phyloP scores from a whole-genome alignment of 805 yeast genomes.

The Pichia occidentalis region DNA sequence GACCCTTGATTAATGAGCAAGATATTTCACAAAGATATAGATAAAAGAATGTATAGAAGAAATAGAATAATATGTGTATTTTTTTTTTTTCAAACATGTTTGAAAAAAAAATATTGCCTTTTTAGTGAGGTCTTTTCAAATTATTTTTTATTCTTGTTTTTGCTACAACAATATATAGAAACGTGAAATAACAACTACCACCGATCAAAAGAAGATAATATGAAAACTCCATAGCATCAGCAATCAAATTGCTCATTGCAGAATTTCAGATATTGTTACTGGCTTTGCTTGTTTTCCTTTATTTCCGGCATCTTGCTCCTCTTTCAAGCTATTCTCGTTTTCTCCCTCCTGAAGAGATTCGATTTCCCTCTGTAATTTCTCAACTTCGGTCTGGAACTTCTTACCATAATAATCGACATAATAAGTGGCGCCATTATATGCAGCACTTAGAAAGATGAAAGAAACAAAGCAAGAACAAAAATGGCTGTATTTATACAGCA shows the following conservation, averaged over 20 bases:
- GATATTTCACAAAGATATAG: not conserved
- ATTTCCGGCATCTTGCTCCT: not conserved
- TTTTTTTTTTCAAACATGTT: slow-evolving; percentile 4
- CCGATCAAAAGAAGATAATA: not conserved
- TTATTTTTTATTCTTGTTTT: no score
- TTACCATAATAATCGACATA: slow-evolving; percentile 89
- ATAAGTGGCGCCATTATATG: slow-evolving; percentile 92
- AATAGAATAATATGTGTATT: not conserved
- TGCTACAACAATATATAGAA: not conserved
- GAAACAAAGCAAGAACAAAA: slow-evolving; percentile 64
- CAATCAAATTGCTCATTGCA: no score
- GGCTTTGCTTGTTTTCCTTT: slow-evolving; percentile 1
- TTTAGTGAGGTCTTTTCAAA: no score
- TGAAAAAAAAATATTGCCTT: no score
- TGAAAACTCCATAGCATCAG: not conserved
- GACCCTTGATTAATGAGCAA: no score
- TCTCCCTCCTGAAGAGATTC: slow-evolving; percentile 20
- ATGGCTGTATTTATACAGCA: slow-evolving; percentile 70
- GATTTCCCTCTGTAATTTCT: slow-evolving; percentile 64
- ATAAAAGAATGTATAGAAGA: not conserved
- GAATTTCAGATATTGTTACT: slow-evolving; percentile 2
- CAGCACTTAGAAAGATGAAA: slow-evolving; percentile 69
- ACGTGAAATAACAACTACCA: not conserved
- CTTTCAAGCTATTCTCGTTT: not conserved
- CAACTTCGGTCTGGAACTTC: slow-evolving; percentile 80